Percentiles rank a stretch among this genome's conserved stretches.
Conservation (phyloP, 208 protist species). For the Phytomonas francai region DNA sequence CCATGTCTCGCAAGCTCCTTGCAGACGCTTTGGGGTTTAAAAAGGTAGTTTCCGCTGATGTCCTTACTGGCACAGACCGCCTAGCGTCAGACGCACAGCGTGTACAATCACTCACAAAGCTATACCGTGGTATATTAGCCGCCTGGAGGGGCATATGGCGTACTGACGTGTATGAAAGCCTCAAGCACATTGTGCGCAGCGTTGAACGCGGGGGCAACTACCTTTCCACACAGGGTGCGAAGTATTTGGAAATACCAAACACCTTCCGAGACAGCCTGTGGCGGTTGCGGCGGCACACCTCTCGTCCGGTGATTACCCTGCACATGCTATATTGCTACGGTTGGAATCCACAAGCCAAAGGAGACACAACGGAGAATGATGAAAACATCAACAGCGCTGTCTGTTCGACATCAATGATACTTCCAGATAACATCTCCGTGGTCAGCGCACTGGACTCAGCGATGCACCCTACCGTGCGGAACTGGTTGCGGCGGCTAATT, state of each 20-base stretch:
- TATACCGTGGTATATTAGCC: conserved; percentile 34
- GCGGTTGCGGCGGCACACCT: conserved; percentile 46
- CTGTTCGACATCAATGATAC: conserved; percentile 20
- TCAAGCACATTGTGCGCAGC: conserved; percentile 30
- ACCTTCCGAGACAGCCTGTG: conserved; percentile 72
- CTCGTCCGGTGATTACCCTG: conserved; percentile 53
- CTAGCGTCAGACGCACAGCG: conserved; percentile 17
- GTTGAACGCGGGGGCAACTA: conserved; percentile 48
- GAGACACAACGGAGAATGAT: not conserved
- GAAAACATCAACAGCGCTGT: conserved; percentile 24
- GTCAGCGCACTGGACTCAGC: conserved; percentile 41
- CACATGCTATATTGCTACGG: conserved; percentile 69
- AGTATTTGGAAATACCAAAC: conserved; percentile 45
- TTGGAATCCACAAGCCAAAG: conserved; percentile 12
- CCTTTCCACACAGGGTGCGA: conserved; percentile 26
- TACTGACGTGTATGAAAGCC: conserved; percentile 52
- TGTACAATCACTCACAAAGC: conserved; percentile 16
- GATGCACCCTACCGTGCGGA: conserved; percentile 59
- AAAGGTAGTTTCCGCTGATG: conserved; percentile 49
- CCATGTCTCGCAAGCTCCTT: not conserved
- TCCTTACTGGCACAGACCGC: conserved; percentile 32
- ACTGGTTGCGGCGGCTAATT: conserved; percentile 52
- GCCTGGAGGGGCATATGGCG: conserved; percentile 67
- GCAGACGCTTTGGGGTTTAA: conserved; percentile 11
- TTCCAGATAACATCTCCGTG: conserved; percentile 39